Evolutionary conservation across 352 stramenopile species (phyloP), one percentile per base, ranked within the genome.

Genomic region (Phytophthora niederhauseri): DNA sequence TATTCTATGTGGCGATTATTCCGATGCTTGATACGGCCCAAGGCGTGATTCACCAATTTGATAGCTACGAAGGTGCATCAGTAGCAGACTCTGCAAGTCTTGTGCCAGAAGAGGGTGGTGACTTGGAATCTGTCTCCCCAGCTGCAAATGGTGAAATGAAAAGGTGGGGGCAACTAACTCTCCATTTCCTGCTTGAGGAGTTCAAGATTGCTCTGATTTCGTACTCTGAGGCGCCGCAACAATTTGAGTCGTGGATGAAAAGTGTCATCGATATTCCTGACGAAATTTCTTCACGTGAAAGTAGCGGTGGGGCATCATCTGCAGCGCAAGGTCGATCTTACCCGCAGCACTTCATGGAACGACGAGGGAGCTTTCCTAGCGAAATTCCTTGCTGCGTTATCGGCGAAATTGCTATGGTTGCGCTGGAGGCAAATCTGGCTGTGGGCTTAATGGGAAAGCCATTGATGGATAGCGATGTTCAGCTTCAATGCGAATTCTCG

Each of bases 221-320:
- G 14, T 78, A 80, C 31, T 84, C 77, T 0, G 79, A 86, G 36
- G 66, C 68, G 1, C 68, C 76, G 15, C 73, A 83, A 24, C 58
- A 85, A 38, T 84, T 89, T 48, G 81, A 89, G 55, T 66, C 66
- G 20, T 87, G 77, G 81, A 79, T 89, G 75, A 86, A 85, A 66
- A 75, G 61, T 53, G 58, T 66, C 26, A 70, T 79, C 31, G 70
- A 79, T 54, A 72, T 75, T 24, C 54, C 64, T 22, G 75, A 81
- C 22, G 75, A 81, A 50, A 61, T 72, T 31, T 81, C 64, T 14
- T 81, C 68, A 60, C 68, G 72, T 30, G 75, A 79, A 64, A 81
- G 60, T 28, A 75, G 61, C 61, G 63, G 70, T 48, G 70, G 58
- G 34, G 61, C 66, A 58, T 75, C 61, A 56, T 76, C 48, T 9